Conservation (phyloP, 2,329 filamentous ascomycete genomes). For the Aspergillus sp. region DNA sequence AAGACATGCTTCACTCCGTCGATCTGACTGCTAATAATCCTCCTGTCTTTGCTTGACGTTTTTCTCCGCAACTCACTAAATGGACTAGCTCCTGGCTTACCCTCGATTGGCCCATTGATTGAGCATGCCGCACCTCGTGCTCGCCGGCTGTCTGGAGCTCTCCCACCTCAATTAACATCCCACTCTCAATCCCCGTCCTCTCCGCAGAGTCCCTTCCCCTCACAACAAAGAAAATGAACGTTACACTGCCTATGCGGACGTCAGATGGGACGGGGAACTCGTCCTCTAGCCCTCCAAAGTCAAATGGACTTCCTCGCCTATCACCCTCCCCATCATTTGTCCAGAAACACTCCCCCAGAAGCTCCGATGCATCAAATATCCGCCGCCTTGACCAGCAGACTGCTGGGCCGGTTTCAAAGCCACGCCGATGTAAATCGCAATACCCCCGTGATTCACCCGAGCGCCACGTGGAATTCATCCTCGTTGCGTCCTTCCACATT, state of each 20-base stretch:
- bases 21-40: conserved; percentile 5
- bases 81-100: background rate
- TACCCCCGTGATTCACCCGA: conserved; percentile 73
- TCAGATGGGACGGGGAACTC: conserved; percentile 47
- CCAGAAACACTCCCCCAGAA: conserved; percentile 52
- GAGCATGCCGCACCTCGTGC: conserved; percentile 13
- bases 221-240: conserved; percentile 31
- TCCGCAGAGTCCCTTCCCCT: conserved; percentile 7
- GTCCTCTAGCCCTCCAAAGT: conserved; percentile 38
- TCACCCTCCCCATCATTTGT: conserved; percentile 61
- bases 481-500: conserved; percentile 96
- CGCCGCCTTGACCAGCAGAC: conserved; percentile 38
- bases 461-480: conserved; percentile 97
- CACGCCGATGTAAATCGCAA: conserved; percentile 66
- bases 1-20: conserved; percentile 1
- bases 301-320: conserved; percentile 54
- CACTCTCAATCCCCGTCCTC: conserved; percentile 12
- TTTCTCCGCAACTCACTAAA: conserved; percentile 1
- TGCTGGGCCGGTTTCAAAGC: conserved; percentile 42
- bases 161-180: conserved; percentile 9
- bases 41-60: conserved; percentile 3
- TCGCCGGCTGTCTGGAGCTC: conserved; percentile 11
- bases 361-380: conserved; percentile 39
- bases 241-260: conserved; percentile 39
- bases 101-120: conserved; percentile 10